Percentiles rank a stretch among this genome's conserved stretches.
phyloP scores from a whole-genome alignment of 2,329 filamentous ascomycete species.

The Penicillium vulpinum region DNA sequence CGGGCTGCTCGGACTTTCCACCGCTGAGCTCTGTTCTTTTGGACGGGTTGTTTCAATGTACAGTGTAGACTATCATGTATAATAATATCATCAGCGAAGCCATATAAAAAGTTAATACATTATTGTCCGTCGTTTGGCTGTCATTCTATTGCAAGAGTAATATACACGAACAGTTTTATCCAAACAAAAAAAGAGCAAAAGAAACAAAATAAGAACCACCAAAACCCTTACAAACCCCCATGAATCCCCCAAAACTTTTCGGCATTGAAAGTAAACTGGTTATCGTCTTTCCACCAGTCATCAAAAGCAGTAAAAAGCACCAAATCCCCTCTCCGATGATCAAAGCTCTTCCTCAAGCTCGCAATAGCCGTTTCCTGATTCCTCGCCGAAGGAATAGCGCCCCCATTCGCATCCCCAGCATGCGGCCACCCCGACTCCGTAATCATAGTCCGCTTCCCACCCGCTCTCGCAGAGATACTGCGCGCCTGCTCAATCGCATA shows the following conservation, averaged over 20 bases:
- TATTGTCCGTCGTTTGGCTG: neutral
- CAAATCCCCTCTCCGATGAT: constrained; percentile 43
- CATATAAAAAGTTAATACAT: neutral
- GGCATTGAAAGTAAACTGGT: constrained; percentile 61
- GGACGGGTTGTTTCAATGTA: neutral
- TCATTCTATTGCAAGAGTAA: neutral
- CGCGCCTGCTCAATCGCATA: constrained; percentile 63
- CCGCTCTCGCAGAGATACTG: constrained; percentile 48
- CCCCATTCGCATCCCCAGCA: constrained; percentile 63
- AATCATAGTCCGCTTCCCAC: constrained; percentile 66
- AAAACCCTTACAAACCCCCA: neutral
- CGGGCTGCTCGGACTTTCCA: neutral
- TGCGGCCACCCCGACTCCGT: constrained; percentile 86
- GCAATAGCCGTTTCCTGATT: constrained; percentile 67
- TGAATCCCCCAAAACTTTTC: constrained; percentile 76
- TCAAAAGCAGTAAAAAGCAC: constrained; percentile 80
- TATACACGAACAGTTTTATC: neutral
- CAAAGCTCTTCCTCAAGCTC: constrained; percentile 64
- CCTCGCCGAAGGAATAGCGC: constrained; percentile 65
- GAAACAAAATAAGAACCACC: neutral
- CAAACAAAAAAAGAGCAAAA: neutral
- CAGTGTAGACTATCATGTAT: neutral
- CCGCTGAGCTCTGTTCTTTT: neutral
- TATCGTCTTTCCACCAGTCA: constrained; percentile 73
- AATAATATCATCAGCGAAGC: constrained; percentile 1